phyloP scores from a whole-genome alignment of 2,329 filamentous ascomycete genomes.

The Helotiales sp. region DNA sequence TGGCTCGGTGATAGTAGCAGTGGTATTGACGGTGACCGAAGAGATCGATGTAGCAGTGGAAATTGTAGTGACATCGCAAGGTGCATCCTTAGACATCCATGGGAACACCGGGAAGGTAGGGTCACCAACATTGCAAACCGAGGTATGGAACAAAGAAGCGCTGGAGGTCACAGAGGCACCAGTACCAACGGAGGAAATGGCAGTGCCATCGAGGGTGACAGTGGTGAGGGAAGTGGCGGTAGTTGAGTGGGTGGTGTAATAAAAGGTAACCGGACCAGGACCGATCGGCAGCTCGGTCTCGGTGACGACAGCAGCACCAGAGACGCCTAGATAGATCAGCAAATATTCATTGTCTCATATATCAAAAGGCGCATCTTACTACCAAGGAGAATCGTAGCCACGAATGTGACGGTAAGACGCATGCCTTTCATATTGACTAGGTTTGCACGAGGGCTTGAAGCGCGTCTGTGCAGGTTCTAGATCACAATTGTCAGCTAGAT shows the following conservation, averaged over 20 bases:
- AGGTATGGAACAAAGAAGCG: too few species aligned
- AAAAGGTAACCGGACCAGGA: too few species aligned
- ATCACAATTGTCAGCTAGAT: too few species aligned
- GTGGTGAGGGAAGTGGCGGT: neutral
- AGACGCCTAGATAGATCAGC: neutral
- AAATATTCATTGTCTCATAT: neutral
- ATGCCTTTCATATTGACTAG: too few species aligned
- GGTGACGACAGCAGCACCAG: neutral
- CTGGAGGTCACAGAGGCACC: neutral
- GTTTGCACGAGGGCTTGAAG: too few species aligned
- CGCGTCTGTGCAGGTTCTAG: too few species aligned
- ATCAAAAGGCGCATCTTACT: neutral
- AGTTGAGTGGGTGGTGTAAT: too few species aligned
- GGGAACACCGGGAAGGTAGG: neutral
- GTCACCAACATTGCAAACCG: neutral
- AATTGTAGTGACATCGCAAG: neutral
- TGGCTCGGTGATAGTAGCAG: neutral
- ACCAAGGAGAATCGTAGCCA: neutral
- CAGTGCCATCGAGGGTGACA: neutral
- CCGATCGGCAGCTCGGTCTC: neutral
- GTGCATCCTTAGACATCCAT: neutral
- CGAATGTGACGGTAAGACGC: too few species aligned
- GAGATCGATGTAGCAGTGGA: neutral
- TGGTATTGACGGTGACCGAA: neutral
- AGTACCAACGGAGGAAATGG: neutral